Conservation (phyloP, 768 basidiomycete genomes). For the Asterophora parasitica region DNA sequence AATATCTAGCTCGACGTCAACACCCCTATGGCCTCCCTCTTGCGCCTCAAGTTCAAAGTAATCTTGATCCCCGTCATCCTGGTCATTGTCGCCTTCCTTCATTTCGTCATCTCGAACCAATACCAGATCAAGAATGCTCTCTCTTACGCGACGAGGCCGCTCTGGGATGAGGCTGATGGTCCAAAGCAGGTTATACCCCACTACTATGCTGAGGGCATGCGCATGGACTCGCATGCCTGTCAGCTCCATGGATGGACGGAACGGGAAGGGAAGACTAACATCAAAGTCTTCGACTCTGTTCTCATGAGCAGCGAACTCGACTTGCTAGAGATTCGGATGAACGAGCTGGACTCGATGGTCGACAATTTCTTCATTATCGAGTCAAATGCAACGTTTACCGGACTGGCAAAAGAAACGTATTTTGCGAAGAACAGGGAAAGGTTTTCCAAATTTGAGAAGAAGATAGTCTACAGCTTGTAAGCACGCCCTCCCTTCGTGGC, state of each 20-base stretch:
- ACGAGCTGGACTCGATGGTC: constrained; percentile 54
- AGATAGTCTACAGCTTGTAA: constrained; percentile 50
- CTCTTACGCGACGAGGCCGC: constrained; percentile 52
- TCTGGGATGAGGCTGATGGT: constrained; percentile 53
- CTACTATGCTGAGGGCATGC: constrained; percentile 51
- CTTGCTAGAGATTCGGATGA: constrained; percentile 56
- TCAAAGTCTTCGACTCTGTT: constrained; percentile 53
- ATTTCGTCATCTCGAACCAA: constrained; percentile 34
- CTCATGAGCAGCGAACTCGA: constrained; percentile 63
- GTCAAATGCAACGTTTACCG: constrained; percentile 59
- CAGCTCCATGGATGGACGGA: constrained; percentile 50
- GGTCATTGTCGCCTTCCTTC: constrained; percentile 27
- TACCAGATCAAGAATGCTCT: constrained; percentile 48
- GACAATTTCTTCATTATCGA: constrained; percentile 60
- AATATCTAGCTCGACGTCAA: constrained; percentile 9
- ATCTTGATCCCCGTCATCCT: constrained; percentile 31
- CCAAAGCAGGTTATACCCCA: constrained; percentile 47
- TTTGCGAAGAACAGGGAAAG: constrained; percentile 42
- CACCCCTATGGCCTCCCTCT: constrained; percentile 18
- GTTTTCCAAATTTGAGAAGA: constrained; percentile 46
- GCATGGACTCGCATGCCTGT: constrained; percentile 40
- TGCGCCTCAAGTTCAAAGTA: constrained; percentile 23
- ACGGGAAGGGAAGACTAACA: constrained; percentile 26
- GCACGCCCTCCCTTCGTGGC: constrained; percentile 13
- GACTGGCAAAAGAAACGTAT: constrained; percentile 47